Evolutionary conservation across 495 filamentous ascomycete genomes (phyloP), one percentile per base, ranked within the genome.

Genomic region (Thozetella sp.): DNA sequence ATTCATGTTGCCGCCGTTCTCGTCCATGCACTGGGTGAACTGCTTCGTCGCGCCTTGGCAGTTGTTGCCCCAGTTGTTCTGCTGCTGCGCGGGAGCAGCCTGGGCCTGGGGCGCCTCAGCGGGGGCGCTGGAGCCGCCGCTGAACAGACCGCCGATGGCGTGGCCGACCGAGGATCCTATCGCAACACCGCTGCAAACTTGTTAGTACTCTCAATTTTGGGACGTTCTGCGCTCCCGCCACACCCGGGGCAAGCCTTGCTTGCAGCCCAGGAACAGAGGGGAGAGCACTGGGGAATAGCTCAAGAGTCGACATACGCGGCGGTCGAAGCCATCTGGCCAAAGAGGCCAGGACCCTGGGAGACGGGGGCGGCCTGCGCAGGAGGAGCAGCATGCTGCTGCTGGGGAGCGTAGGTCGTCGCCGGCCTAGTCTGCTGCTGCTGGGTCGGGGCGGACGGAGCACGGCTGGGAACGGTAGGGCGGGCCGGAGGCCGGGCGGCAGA

Each of bases 1-100:
- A 73, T 90, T 88, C 89, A 98, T 88, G 74, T 95, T 90, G 57
- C 96, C 96, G 67, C 86, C 75, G 74, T 99, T 89, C 66, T 99
- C 89, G 70, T 97, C 93, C 86, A 99, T 86, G 84, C 95, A 99
- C 77, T 89, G 87, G 62, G 92, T 92, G 86, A 99, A 97, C 76
- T 83, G 83, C 74, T 86, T 87, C 25, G 92, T 89, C 65, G 96
- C 93, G 15, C 79, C 83, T 56, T 87, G 85, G 77, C 95, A 99
- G 78, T 88, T 83, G 69, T 83, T 80, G 72, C 80, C 84, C 74
- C 77, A 79, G 68, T 83, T 76, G 72, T 80, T 83, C 67, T 73
- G 73, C 63, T 71, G 68, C 34, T 69, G 62, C 30, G 67, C 59
- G 73, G 64, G 62, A 51, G 55, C 63, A 64, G 71, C 71, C 51